Base-by-base conservation (phyloP, 495 filamentous ascomycete genomes). In the Hypoxylon lienhwacheense region DNA sequence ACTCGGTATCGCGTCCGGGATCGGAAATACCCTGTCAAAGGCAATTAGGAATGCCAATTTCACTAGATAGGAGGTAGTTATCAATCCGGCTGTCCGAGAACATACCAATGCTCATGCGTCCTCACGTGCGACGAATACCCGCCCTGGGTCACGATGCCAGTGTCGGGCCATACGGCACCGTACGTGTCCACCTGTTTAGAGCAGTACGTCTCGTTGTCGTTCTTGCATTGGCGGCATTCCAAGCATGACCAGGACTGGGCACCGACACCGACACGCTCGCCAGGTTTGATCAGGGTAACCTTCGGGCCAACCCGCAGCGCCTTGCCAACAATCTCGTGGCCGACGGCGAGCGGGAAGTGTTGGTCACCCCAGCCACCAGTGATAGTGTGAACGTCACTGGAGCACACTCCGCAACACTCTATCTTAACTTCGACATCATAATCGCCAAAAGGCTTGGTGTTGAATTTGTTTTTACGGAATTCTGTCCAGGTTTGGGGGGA, bases 1-100 rank as follows among this genome's bases (percentile, higher is more conserved):
- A 59, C 75, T 83, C 15, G 82, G 69, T 33, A 95, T 80, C 4
- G 74, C 78, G 12, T 88, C 85, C 12, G 91, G 91, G 52, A 96
- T 92, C 17, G 84, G 85, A 73, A 91, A 92, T 17, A 81, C 78
- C 71, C 72, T 76, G 33, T 19, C 4, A 21, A 25, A 7, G 10
- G 15, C 35, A 20, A 19, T 51, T n/a, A 51, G 47, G 17, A 8
- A 39, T 32, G 7, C 16, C 10, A 8, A 14, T 36, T 2, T 17
- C 4, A 17, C 8, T 41, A 41, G 1, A 15, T 16, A 16, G n/a
- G 21, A 15, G 7, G 8, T 7, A 1, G 6, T 14, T 12, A 26
- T 25, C 0, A 4, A n/a, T 21, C n/a, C n/a, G n/a, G 15, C 12
- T 16, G 19, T 41, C 3, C 19, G 2, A 19, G 28, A 26, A 58